Percentiles rank a stretch among this genome's conserved stretches.
These are phyloP conservation scores for Lotmaria passim DNA, from an alignment of 208 protist genomes.

Conservation along the genomic window DNA sequence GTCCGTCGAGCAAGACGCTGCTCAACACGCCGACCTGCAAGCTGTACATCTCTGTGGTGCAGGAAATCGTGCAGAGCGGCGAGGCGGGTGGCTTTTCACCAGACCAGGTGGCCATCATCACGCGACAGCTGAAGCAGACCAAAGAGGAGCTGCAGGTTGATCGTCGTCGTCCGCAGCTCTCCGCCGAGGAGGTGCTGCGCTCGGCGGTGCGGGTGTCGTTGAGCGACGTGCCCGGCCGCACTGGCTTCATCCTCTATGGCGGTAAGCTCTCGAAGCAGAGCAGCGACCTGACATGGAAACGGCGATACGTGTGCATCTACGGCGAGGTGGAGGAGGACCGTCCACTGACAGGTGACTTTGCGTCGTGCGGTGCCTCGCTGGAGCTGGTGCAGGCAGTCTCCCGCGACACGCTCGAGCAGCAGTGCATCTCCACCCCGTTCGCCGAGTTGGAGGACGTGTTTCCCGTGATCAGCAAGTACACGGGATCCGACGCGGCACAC, in stretches of 20 bases:
- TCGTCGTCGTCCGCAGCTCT: conserved; percentile 33
- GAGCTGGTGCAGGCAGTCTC: conserved; percentile 69
- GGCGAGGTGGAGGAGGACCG: conserved; percentile 57
- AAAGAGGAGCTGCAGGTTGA: conserved; percentile 61
- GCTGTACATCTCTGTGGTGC: conserved; percentile 70
- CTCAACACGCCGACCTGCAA: conserved; percentile 77
- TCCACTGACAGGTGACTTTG: conserved; percentile 36
- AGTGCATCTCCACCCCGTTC: conserved; percentile 78
- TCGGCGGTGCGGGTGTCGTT: conserved; percentile 45
- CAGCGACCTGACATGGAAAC: conserved; percentile 72
- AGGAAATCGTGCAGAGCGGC: conserved; percentile 79
- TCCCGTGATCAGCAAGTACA: conserved; percentile 77
- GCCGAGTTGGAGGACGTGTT: conserved; percentile 77
- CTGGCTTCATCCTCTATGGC: conserved; percentile 59
- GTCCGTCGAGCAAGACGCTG: conserved; percentile 66
- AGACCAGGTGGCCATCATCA: conserved; percentile 44
- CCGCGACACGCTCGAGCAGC: conserved; percentile 71
- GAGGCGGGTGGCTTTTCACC: conserved; percentile 42
- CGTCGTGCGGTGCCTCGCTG: conserved; percentile 56
- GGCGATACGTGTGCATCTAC: conserved; percentile 76
- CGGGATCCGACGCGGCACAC: conserved; percentile 59
- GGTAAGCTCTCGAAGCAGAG: conserved; percentile 70
- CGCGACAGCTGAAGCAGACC: conserved; percentile 55
- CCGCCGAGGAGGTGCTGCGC: conserved; percentile 55
- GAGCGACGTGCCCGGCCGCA: conserved; percentile 47